Conservation (phyloP, 2,329 filamentous ascomycete species). For the Penicillium janthinellum region DNA sequence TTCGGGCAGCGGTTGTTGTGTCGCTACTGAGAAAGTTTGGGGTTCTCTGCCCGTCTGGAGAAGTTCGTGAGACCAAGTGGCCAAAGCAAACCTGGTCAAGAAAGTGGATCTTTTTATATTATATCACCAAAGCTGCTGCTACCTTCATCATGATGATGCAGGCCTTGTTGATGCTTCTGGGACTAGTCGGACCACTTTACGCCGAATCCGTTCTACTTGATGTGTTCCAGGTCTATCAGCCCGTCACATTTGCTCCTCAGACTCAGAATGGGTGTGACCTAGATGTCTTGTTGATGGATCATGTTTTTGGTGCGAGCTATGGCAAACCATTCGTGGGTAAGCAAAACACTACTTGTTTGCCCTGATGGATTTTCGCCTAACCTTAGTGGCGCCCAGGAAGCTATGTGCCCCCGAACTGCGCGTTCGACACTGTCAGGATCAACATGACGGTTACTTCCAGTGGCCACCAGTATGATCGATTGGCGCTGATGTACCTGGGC, state of each 20-base stretch:
- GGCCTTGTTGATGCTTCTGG: neutral
- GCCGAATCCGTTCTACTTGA: conserved; percentile 45
- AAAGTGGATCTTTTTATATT: too few species aligned
- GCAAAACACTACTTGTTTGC: conserved; percentile 24
- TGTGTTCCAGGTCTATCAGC: conserved; percentile 70
- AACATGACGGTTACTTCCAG: conserved; percentile 73
- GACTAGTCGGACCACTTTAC: neutral
- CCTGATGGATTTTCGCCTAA: neutral
- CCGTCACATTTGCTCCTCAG: conserved; percentile 56
- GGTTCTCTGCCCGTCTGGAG: too few species aligned
- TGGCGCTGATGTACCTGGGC: conserved; percentile 73
- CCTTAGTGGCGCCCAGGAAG: conserved; percentile 46
- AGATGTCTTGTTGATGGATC: conserved; percentile 64
- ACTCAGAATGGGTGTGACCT: conserved; percentile 24
- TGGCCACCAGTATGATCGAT: conserved; percentile 74
- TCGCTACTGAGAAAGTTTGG: too few species aligned
- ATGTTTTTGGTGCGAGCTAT: conserved; percentile 73
- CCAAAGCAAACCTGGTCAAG: too few species aligned
- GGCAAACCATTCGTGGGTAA: conserved; percentile 71
- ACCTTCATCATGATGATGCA: neutral
- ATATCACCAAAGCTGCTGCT: too few species aligned
- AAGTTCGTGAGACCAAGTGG: too few species aligned
- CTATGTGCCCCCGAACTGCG: conserved; percentile 67
- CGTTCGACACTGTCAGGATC: conserved; percentile 73
- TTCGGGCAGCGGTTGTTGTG: neutral